Evolutionary conservation across 495 filamentous ascomycete species (phyloP).

Genomic region (Penicillium ucsense): DNA sequence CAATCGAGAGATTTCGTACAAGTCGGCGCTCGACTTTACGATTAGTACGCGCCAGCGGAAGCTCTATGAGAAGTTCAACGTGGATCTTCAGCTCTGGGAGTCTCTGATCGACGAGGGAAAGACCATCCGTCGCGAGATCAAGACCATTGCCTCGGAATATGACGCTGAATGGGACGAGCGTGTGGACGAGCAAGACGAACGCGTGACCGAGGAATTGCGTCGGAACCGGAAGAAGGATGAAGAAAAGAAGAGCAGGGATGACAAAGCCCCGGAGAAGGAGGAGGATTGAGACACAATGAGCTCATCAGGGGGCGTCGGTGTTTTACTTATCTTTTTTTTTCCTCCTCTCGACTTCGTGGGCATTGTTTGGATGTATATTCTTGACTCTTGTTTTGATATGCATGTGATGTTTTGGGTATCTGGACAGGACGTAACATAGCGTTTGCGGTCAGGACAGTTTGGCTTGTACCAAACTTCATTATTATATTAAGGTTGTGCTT

Average conservation of each 20-base stretch:
- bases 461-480: too few species aligned
- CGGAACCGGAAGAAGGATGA: conserved; percentile 48
- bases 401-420: too few species aligned
- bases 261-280: conserved; percentile 23
- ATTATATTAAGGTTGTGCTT: too few species aligned
- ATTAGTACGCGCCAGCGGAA: conserved; percentile 67
- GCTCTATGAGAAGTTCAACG: conserved; percentile 63
- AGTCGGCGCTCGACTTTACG: conserved; percentile 75
- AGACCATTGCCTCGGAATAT: conserved; percentile 73
- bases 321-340: too few species aligned
- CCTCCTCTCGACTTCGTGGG: background rate
- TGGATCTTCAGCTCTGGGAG: conserved; percentile 73
- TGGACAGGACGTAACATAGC: background rate
- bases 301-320: background rate
- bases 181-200: conserved; percentile 63
- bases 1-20: conserved; percentile 81
- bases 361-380: background rate
- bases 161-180: conserved; percentile 91
- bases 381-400: background rate
- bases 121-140: conserved; percentile 68
- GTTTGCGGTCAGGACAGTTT: background rate
- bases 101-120: conserved; percentile 73
- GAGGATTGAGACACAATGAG: conserved; percentile 24
- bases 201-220: conserved; percentile 60
- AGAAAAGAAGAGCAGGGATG: conserved; percentile 35